Evolutionary conservation across 2,329 filamentous ascomycete species (phyloP), one percentile per base, ranked within the genome.

Genomic region (Colletotrichum cuscutae): DNA sequence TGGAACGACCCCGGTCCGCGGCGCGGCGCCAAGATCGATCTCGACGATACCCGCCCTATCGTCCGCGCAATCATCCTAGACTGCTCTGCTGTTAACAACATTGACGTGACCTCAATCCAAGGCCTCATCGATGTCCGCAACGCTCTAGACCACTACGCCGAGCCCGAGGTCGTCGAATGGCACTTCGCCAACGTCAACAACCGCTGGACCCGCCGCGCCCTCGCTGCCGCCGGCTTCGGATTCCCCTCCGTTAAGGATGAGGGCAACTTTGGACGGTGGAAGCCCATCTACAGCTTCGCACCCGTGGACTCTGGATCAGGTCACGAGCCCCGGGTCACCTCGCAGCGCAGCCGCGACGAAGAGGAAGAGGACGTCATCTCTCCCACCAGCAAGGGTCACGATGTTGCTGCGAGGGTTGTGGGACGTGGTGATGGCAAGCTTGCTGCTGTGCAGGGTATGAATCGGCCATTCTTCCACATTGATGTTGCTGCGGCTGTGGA

Each of bases 51-150:
- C 13, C 81, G 85, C 0, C 89, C 89, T 0, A 79, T 84, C 12
- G 82, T 91, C 19, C 84, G 84, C 5, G 89, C 89, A 5, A 75
- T 92, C 9, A 83, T 91, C 11, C 82, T 91, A 2, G 90, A 91
- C 79, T 90, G 89, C 76, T 86, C 87, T 0, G 84, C 88, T 1
- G 87, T 91, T 58, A 88, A 89, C 76, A 84, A 85, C 68, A 81
- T 91, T 32, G 90, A 92, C 72, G 84, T 89, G 9, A 91, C 89
- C 0, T 87, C 87, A 2, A 79, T 90, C 0, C 89, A 91, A 76
- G 87, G 87, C 0, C 81, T 92, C 12, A 82, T 90, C 58, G 89
- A 91, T 76, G 79, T 89, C 13, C 85, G 89, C 53, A 87, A 86
- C 74, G 84, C 86, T 26, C 82, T 91, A 2, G 87, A 90, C 77